A percentile compares a stretch with the other conserved stretches of the same genome.
Evolutionary conservation across 441 rosid genomes (phyloP).

Genomic region (Adansonia rubrostipa): DNA sequence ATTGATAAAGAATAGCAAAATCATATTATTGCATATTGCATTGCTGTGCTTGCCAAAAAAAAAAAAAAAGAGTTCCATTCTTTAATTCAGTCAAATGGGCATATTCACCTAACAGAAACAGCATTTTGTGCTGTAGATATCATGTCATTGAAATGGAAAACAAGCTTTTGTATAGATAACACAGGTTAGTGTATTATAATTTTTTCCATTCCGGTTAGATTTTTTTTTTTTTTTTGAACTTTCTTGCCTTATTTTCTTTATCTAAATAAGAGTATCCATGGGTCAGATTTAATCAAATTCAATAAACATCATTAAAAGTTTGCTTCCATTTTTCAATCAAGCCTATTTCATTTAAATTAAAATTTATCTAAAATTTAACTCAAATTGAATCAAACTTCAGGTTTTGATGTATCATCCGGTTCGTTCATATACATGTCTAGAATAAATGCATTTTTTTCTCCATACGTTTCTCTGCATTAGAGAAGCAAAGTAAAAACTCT

Average conservation of each 20-base stretch:
- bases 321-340: too few relatives aligned
- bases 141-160: conserved; percentile 7
- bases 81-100: conserved; percentile 43
- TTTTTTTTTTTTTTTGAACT: neutral
- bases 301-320: neutral
- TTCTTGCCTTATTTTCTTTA: neutral
- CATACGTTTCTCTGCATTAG: neutral
- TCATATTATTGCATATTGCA: conserved; percentile 8
- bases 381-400: neutral
- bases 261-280: neutral
- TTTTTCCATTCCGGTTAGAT: neutral
- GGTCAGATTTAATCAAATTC: too few relatives aligned
- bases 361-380: too few relatives aligned
- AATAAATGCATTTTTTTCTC: too few relatives aligned
- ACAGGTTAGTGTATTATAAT: conserved; percentile 18
- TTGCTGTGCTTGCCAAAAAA: neutral
- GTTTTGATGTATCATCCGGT: neutral
- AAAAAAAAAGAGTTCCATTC: conserved; percentile 28
- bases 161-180: conserved; percentile 29
- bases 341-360: too few relatives aligned
- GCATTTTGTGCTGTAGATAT: conserved; percentile 25
- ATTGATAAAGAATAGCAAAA: neutral
- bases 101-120: conserved; percentile 13
- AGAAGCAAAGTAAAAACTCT: neutral
- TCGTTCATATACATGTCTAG: too few relatives aligned